Evolutionary conservation across 768 basidiomycete species (phyloP), one percentile per base, ranked within the genome.

Genomic region (Bullera alba): DNA sequence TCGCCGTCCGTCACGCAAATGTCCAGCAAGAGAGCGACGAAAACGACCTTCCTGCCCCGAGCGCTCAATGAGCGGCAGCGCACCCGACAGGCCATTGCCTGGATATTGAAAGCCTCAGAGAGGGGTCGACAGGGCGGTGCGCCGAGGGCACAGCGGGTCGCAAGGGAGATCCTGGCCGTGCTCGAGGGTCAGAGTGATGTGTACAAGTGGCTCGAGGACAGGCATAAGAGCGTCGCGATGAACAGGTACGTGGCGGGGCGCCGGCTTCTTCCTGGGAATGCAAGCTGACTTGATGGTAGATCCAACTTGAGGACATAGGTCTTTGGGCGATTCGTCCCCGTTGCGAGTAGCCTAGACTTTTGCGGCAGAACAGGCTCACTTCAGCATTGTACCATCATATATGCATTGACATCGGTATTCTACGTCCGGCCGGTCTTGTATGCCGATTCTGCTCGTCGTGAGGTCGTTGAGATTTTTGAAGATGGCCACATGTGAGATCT

Each of bases 61-160:
- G 81, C 87, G 1, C 76, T 95, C 50, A 82, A 77, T 46, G 88
- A 90, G 74, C 81, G 85, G 65, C 88, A 91, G 74, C 78, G 89
- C 29, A 79, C 81, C 38, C 78, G 80, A 28, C 78, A 75, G 42
- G 90, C 82, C 2, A 76, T 93, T 30, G 67, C 76, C 53, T 87
- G 84, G 79, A 82, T 95, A 15, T 57, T 88, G 38, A 74, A 81
- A 4, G 82, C 80, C 12, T 79, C 80, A 53, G 77, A 83, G 51
- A 75, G 73, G 48, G 77, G 78, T 35, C 68, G 77, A 0, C 85
- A 83, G 21, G 77, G 78, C 59, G 79, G 75, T 0, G 54, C 84
- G 5, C 51, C 56, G 29, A 43, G 60, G 29, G 81, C 82, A 56
- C 81, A 85, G 62, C 75, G 89, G 52, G 70, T 93, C 53, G 89